A percentile compares a stretch with the other conserved stretches of the same genome.
These are phyloP conservation scores for Phytophthora capsici DNA, from an alignment of 352 stramenopile species.

Conservation along the genomic window DNA sequence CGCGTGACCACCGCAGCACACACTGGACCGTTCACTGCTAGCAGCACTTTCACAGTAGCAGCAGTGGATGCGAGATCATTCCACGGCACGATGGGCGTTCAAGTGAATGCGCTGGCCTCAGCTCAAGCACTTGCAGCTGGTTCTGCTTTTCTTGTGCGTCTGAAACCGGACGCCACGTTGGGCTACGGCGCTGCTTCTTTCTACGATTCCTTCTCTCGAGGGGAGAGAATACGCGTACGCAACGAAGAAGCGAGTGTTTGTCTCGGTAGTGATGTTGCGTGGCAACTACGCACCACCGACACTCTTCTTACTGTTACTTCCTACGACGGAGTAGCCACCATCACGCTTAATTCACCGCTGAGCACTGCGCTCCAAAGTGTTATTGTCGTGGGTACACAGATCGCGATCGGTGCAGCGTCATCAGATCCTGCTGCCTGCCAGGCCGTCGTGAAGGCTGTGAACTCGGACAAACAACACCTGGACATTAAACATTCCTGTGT, in stretches of 20 bases:
- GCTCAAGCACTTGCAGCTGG: conserved; percentile 32
- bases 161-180: conserved; percentile 38
- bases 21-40: conserved; percentile 67
- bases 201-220: conserved; percentile 51
- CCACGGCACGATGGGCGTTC: conserved; percentile 48
- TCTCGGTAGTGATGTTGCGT: conserved; percentile 63
- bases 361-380: conserved; percentile 27
- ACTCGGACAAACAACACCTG: conserved; percentile 22
- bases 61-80: conserved; percentile 57
- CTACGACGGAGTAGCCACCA: conserved; percentile 32
- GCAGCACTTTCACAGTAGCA: conserved; percentile 71
- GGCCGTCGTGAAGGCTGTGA: conserved; percentile 26
- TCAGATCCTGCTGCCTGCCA: conserved; percentile 31
- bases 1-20: conserved; percentile 75
- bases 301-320: conserved; percentile 39
- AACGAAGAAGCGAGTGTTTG: conserved; percentile 71
- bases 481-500: conserved; percentile 29
- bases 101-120: conserved; percentile 59
- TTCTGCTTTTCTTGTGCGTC: conserved; percentile 57
- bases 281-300: conserved; percentile 39
- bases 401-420: conserved; percentile 46
- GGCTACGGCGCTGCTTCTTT: conserved; percentile 52
- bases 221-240: conserved; percentile 66
- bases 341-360: conserved; percentile 57
- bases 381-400: conserved; percentile 40